Evolutionary conservation across 225 moss, liverwort and hornwort species (phyloP).

Genomic region (Rhytidiadelphus loreus): DNA sequence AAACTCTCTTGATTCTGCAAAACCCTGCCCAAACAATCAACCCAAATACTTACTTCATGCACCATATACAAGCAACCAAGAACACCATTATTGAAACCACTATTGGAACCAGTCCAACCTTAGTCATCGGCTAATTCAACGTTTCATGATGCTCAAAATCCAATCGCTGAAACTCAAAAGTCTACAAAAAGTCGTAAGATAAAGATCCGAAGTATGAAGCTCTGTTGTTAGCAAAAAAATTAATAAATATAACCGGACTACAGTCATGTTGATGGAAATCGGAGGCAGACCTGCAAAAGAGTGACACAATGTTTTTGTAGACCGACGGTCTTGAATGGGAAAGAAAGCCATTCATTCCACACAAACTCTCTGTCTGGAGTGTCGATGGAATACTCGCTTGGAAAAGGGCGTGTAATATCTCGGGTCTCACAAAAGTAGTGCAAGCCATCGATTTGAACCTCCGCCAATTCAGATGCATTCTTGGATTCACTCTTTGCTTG

Average conservation of each 20-base stretch:
- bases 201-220: background rate
- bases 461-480: slow-evolving; percentile 80
- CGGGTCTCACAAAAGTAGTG: slow-evolving; percentile 90
- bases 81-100: background rate
- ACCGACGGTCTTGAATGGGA: slow-evolving; percentile 78
- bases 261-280: background rate
- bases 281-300: slow-evolving; percentile 77
- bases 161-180: background rate
- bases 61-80: slow-evolving; percentile 9
- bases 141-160: background rate
- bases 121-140: background rate
- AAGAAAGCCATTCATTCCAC: slow-evolving; percentile 92
- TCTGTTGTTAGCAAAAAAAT: background rate
- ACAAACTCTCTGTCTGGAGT: slow-evolving; percentile 89
- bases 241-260: background rate
- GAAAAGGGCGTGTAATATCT: slow-evolving; percentile 93
- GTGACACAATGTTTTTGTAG: slow-evolving; percentile 76
- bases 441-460: slow-evolving; percentile 61
- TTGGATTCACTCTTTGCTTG: slow-evolving; percentile 78
- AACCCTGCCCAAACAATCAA: slow-evolving; percentile 88
- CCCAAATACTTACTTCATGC: slow-evolving; percentile 38
- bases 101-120: background rate
- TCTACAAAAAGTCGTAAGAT: background rate
- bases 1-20: slow-evolving; percentile 78
- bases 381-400: slow-evolving; percentile 67